Conservation (phyloP, 2,329 filamentous ascomycete species). For the Leptographium radiaticola region DNA sequence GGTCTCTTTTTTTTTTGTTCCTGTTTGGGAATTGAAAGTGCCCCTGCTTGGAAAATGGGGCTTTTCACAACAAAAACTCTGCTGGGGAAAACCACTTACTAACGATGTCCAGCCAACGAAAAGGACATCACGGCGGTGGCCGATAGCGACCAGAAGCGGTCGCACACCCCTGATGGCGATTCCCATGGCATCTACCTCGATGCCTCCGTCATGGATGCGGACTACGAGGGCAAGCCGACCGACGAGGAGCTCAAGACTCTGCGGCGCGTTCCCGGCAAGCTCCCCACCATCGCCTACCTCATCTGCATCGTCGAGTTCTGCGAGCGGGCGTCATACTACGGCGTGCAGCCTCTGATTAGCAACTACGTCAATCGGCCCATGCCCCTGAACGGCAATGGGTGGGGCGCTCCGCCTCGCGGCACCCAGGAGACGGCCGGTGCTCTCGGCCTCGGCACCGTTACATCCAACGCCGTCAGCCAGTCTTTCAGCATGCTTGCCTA, state of each 20-base stretch:
- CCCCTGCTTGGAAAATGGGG: background rate
- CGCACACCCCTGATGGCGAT: background rate
- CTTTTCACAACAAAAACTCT: background rate
- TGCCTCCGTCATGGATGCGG: constrained; percentile 8
- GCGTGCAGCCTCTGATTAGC: constrained; percentile 54
- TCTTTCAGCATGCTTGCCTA: constrained; percentile 46
- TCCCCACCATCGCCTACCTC: constrained; percentile 54
- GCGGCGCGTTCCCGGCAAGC: constrained; percentile 48
- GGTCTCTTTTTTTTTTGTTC: too few species aligned
- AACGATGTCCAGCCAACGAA: background rate
- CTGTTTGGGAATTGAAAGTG: too few species aligned
- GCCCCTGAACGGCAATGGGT: constrained; percentile 37
- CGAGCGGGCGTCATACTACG: constrained; percentile 70
- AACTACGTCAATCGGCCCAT: constrained; percentile 49
- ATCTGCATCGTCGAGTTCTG: constrained; percentile 63
- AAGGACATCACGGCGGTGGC: background rate
- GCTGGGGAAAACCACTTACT: background rate
- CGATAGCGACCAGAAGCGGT: background rate
- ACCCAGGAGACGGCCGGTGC: constrained; percentile 41
- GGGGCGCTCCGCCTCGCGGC: constrained; percentile 26
- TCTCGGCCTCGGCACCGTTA: constrained; percentile 41
- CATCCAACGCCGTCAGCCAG: constrained; percentile 36
- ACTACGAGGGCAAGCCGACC: constrained; percentile 37
- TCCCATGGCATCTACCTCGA: background rate
- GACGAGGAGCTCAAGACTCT: constrained; percentile 49